Evolutionary conservation across 106 monocot species (phyloP).

Genomic region (Chionographis japonica): DNA sequence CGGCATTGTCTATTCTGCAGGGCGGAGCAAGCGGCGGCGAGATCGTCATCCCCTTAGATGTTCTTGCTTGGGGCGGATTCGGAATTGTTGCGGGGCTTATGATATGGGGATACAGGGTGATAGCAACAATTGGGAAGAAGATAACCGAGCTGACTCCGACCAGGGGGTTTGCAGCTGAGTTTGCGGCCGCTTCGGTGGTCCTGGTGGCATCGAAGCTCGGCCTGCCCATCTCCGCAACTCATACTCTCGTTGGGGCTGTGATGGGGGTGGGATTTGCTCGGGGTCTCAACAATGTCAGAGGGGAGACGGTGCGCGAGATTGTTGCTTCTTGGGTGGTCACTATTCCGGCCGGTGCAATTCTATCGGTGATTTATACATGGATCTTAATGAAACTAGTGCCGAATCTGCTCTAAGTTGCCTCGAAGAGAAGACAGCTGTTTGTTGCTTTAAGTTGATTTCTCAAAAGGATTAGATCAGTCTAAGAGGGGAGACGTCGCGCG

Average conservation of each 20-base stretch:
- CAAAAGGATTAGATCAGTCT: neutral
- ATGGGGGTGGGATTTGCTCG: conserved; percentile 97
- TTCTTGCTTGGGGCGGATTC: conserved; percentile 97
- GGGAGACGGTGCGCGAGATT: conserved; percentile 79
- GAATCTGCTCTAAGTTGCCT: conserved; percentile 15
- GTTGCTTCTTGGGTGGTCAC: conserved; percentile 82
- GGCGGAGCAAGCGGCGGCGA: conserved; percentile 44
- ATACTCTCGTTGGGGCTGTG: conserved; percentile 92
- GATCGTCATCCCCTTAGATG: conserved; percentile 84
- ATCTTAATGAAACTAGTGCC: conserved; percentile 54
- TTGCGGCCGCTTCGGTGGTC: conserved; percentile 95
- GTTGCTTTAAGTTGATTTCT: too few relatives aligned
- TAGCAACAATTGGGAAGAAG: conserved; percentile 95
- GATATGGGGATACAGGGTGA: conserved; percentile 97
- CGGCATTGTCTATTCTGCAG: conserved; percentile 80
- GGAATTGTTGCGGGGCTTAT: conserved; percentile 96
- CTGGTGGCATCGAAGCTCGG: conserved; percentile 88
- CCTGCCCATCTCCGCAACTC: conserved; percentile 93
- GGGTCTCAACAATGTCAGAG: conserved; percentile 80
- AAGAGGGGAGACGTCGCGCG: conserved; percentile 66
- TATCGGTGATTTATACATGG: conserved; percentile 76
- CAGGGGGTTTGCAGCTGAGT: conserved; percentile 93
- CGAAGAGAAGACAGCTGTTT: too few relatives aligned
- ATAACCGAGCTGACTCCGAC: conserved; percentile 97
- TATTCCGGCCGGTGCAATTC: conserved; percentile 77